Percentiles rank a stretch among this genome's conserved stretches.
Conservation (phyloP, 495 filamentous ascomycete species). For the Daldinia grandis region DNA sequence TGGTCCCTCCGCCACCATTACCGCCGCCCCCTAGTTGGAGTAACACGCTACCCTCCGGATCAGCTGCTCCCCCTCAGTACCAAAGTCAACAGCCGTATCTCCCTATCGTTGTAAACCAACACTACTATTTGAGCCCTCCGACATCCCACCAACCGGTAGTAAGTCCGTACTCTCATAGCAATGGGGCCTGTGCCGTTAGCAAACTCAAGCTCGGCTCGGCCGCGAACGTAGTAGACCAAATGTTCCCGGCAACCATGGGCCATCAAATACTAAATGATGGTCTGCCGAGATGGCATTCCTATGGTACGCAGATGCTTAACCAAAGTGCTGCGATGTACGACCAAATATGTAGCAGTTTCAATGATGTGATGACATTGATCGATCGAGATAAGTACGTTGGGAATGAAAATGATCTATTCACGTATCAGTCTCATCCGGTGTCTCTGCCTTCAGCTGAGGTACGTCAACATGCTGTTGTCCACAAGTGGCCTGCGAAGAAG, state of each 20-base stretch:
- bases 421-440: slow-evolving; percentile 50
- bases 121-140: slow-evolving; percentile 54
- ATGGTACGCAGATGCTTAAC: slow-evolving; percentile 53
- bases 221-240: slow-evolving; percentile 48
- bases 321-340: slow-evolving; percentile 62
- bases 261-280: slow-evolving; percentile 49
- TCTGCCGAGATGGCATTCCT: slow-evolving; percentile 48
- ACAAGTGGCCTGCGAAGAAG: slow-evolving; percentile 43
- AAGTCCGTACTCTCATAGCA: slow-evolving; percentile 27
- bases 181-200: slow-evolving; percentile 35
- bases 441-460: slow-evolving; percentile 28
- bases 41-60: slow-evolving; percentile 14
- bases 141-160: slow-evolving; percentile 38
- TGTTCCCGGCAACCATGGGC: slow-evolving; percentile 42
- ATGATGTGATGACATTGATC: slow-evolving; percentile 71
- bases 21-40: slow-evolving; percentile 49
- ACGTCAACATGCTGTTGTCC: slow-evolving; percentile 18
- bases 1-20: slow-evolving; percentile 36
- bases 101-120: slow-evolving; percentile 58
- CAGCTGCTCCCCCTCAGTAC: slow-evolving; percentile 34
- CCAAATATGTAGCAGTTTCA: slow-evolving; percentile 64
- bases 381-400: slow-evolving; percentile 71
- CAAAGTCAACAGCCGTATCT: slow-evolving; percentile 44
- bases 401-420: slow-evolving; percentile 67
- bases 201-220: slow-evolving; percentile 52